These are phyloP conservation scores for Prunus mume DNA, from an alignment of 306 rosid species.

Conservation along the genomic window DNA sequence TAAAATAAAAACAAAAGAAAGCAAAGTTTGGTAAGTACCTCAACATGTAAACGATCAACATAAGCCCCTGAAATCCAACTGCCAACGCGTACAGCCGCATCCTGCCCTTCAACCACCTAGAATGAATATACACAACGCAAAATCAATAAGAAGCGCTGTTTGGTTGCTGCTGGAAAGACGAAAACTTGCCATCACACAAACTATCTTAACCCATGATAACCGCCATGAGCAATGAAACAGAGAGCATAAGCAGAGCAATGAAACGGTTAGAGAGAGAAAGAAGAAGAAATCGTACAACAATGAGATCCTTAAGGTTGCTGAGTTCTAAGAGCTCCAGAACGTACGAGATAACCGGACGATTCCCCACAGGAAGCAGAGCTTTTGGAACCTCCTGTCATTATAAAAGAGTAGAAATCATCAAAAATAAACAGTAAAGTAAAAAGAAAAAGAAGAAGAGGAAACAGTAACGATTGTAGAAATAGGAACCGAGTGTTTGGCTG, in stretches of 20 bases:
- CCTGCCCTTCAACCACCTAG: conserved; percentile 95
- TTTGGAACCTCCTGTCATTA: conserved; percentile 80
- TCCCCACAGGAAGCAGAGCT: conserved; percentile 90
- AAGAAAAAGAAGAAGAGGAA: neutral
- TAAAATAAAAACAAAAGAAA: neutral
- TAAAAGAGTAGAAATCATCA: neutral
- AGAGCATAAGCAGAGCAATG: neutral
- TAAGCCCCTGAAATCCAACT: conserved; percentile 85
- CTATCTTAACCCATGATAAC: neutral
- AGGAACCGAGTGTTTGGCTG: neutral
- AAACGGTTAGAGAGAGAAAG: neutral
- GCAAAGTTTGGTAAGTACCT: conserved; percentile 39
- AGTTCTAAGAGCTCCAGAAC: conserved; percentile 77
- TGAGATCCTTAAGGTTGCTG: conserved; percentile 84
- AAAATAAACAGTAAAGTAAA: neutral
- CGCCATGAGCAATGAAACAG: neutral
- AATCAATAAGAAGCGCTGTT: neutral
- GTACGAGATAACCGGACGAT: conserved; percentile 85
- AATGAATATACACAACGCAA: conserved; percentile 4
- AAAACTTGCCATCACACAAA: neutral
- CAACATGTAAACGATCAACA: conserved; percentile 80
- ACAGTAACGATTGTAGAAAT: too few species aligned
- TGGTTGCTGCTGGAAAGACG: neutral
- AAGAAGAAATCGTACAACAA: conserved; percentile 56
- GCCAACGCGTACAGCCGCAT: conserved; percentile 61